Evolutionary conservation across 306 rosid genomes (phyloP), one percentile per base, ranked within the genome.

Genomic region (Gillenia trifoliata): DNA sequence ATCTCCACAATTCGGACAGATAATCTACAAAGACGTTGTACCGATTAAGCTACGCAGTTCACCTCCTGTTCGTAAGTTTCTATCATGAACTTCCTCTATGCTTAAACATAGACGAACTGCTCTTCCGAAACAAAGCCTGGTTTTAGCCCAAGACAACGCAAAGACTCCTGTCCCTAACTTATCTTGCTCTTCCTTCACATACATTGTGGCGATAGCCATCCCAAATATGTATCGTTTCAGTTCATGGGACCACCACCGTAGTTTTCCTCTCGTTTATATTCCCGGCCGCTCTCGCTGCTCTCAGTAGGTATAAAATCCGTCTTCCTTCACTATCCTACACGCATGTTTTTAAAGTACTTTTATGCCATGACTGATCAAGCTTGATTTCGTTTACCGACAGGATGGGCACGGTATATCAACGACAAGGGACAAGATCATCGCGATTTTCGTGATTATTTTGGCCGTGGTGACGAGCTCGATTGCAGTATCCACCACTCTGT

Each of bases 141-240:
- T 41, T 22, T 66, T 87, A 29, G 87, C 86, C 8, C 75, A 68
- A 3, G 83, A 82, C 77, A 76, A 81, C 3, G 40, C 82, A 29
- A n/a, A 82, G 91, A 79, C 87, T 87, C 74, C 71, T 85, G 76
- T 34, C 75, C 25, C 80, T 87, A 16, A 87, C 89, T 81, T 22
- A 20, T 30, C 36, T 65, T 85, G 82, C 78, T 85, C 20, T n/a
- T 55, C 47, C 7, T 17, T 83, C 57, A 66, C 85, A 7, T 87
- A 86, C 71, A 19, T 41, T 30, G 78, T 79, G 73, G 89, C 93
- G 4, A 86, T 86, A 15, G 89, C 89, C 3, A 72, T 89, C 64
- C 93, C 93, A 43, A 79, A 81, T 68, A 84, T 85, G 91, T 81
- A 77, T 77, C 87, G 61, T 87, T 89, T 72, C 91, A 89, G 81